phyloP scores from a whole-genome alignment of 441 rosid species.

The Erodium moschatum region DNA sequence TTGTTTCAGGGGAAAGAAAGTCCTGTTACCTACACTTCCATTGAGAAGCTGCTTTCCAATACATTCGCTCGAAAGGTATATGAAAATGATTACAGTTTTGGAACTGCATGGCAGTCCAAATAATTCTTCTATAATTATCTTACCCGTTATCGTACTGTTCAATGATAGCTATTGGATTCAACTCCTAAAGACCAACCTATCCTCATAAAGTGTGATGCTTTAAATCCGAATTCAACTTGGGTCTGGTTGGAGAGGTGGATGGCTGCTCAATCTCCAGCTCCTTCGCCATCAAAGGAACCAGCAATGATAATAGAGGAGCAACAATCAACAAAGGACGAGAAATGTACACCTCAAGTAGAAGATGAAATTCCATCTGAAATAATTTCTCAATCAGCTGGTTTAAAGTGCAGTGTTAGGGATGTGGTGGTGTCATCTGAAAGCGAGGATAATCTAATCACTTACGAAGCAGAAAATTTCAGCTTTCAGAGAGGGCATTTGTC shows the following conservation, averaged over 20 bases:
- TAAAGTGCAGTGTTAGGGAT: constrained; percentile 24
- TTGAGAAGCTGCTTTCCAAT: constrained; percentile 63
- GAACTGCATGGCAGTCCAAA: not conserved
- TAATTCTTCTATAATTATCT: not conserved
- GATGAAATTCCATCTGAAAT: constrained; percentile 27
- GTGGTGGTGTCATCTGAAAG: constrained; percentile 26
- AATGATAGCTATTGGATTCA: constrained; percentile 67
- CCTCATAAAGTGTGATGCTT: constrained; percentile 69
- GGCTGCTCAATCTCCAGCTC: constrained; percentile 41
- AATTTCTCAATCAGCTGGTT: constrained; percentile 26
- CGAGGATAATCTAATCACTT: constrained; percentile 35
- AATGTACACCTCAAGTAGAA: constrained; percentile 23
- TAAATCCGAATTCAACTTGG: constrained; percentile 74
- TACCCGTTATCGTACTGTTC: constrained; percentile 16
- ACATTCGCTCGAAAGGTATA: constrained; percentile 80
- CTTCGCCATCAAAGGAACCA: constrained; percentile 28
- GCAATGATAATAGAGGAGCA: constrained; percentile 28
- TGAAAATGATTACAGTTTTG: constrained; percentile 15
- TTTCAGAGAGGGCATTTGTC: constrained; percentile 23
- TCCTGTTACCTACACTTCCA: constrained; percentile 32
- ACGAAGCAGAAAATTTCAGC: constrained; percentile 31
- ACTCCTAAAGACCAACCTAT: constrained; percentile 57
- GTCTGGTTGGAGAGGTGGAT: constrained; percentile 96
- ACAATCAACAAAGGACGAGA: constrained; percentile 33
- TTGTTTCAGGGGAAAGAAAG: constrained; percentile 41